Conservation (phyloP, 2,329 filamentous ascomycete species). For the Fusarium sulawesiense region DNA sequence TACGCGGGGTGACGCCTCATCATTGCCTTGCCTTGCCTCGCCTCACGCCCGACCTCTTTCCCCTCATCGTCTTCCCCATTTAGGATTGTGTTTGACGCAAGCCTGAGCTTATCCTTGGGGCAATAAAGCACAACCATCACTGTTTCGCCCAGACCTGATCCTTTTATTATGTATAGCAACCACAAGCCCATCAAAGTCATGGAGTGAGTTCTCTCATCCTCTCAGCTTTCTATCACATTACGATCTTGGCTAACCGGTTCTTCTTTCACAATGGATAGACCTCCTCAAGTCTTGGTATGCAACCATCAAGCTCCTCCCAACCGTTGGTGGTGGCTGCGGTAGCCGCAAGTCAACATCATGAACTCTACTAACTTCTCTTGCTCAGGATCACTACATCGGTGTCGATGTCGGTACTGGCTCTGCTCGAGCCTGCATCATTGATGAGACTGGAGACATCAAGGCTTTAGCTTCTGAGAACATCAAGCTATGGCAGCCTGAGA, state of each 20-base stretch:
- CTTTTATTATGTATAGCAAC: slow-evolving; percentile 50
- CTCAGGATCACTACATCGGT: slow-evolving; percentile 75
- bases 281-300: slow-evolving; percentile 50
- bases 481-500: slow-evolving; percentile 81
- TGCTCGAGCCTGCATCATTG: slow-evolving; percentile 94
- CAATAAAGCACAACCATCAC: slow-evolving; percentile 31
- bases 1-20: slow-evolving; percentile 41
- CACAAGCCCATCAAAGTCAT: slow-evolving; percentile 54
- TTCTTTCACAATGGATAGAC: slow-evolving; percentile 49
- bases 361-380: slow-evolving; percentile 28
- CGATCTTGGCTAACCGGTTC: slow-evolving; percentile 17
- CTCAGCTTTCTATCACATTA: slow-evolving; percentile 7
- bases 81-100: slow-evolving; percentile 34
- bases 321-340: slow-evolving; percentile 13
- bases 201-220: slow-evolving; percentile 49
- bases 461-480: slow-evolving; percentile 79
- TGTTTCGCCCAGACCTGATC: slow-evolving; percentile 22
- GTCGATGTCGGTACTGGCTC: slow-evolving; percentile 98
- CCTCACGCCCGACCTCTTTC: slow-evolving; percentile 17
- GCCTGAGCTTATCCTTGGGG: slow-evolving; percentile 30
- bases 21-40: slow-evolving; percentile 10
- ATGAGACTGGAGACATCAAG: slow-evolving; percentile 88
- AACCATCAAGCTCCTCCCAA: neutral
- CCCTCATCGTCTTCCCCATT: slow-evolving; percentile 40
- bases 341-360: neutral